Base-by-base conservation (phyloP, 164 flowering plant species). In the Berberis vulgaris region DNA sequence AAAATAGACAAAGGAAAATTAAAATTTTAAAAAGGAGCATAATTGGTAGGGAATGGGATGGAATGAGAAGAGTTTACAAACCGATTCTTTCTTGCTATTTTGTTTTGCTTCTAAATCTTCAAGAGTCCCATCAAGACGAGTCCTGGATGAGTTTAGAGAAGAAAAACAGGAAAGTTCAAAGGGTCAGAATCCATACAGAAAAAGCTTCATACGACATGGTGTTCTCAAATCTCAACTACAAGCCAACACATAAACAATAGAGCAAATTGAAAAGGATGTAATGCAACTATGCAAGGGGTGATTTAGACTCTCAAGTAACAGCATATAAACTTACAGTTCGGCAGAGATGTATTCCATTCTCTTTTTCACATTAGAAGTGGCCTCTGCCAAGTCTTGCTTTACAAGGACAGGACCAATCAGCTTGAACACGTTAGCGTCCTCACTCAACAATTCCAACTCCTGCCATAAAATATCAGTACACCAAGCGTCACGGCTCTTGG, bases 381-480 rank as follows among this genome's bases (percentile, higher is more conserved):
- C 99, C 74, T 94, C 97, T 0, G 96, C 97, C 75, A 94, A 76
- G 71, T 94, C 99, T 77, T 91, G 99, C 82, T 89, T 94, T 69
- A 94, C 99, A 2, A 94, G 86, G 57, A 94, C 96, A 3, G 99
- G 99, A 7, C 99, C 99, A 1, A 94, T 94, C 87, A 91, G 71
- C 65, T 94, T 94, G 81, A 78, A 94, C 64, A 94, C 96, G 76
- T 87, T 91, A 12, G 97, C 89, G 6, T 79, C 87, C 54, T 94
- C 97, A 2, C 77, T 83, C 80, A 91, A 74, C 74, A 94, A 66
- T 71, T 87, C 96, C 84, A 94, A 75, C 80, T 94, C 97, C 99
- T 94, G 65, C 74, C 68, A 43, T 70, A 70, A 13, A 62, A 43
- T 44, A 59, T 26, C 26, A 26, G 26, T 26, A 26, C 26, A 26